phyloP scores from a whole-genome alignment of 2,329 filamentous ascomycete species.

The Curvularia sp. region DNA sequence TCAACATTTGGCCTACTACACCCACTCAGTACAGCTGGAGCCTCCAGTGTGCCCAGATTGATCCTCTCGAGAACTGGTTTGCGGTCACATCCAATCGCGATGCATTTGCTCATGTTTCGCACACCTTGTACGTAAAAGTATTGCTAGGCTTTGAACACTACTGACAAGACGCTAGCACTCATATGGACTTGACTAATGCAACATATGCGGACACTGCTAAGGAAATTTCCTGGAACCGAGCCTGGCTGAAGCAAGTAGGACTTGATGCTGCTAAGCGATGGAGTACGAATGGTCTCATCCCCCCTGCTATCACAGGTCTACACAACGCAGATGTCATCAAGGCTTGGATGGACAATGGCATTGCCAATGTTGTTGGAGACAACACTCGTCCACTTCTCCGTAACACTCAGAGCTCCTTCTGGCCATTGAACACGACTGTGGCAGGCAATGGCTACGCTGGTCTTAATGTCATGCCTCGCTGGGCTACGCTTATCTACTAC shows the following conservation, averaged over 20 bases:
- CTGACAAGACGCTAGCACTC: slow-evolving; percentile 50
- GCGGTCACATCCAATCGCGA: slow-evolving; percentile 58
- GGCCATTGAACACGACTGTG: slow-evolving; percentile 62
- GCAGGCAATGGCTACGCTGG: slow-evolving; percentile 62
- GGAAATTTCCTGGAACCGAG: slow-evolving; percentile 67
- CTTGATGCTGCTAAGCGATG: slow-evolving; percentile 57
- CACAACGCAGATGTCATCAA: slow-evolving; percentile 69
- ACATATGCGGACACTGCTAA: slow-evolving; percentile 64
- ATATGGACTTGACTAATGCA: slow-evolving; percentile 65
- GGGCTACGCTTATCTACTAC: slow-evolving; percentile 69
- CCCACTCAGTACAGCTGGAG: slow-evolving; percentile 59
- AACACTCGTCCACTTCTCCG: slow-evolving; percentile 65
- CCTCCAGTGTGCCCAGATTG: slow-evolving; percentile 58
- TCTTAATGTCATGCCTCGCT: slow-evolving; percentile 65
- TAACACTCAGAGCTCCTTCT: slow-evolving; percentile 61
- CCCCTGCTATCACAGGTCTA: slow-evolving; percentile 68
- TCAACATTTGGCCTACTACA: slow-evolving; percentile 49
- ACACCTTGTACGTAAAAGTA: slow-evolving; percentile 59
- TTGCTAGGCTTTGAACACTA: background rate
- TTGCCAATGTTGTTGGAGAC: slow-evolving; percentile 67
- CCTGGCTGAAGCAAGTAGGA: slow-evolving; percentile 63
- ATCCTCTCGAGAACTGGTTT: slow-evolving; percentile 64
- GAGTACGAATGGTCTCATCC: slow-evolving; percentile 64
- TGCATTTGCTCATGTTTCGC: slow-evolving; percentile 65
- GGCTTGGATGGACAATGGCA: slow-evolving; percentile 67